phyloP scores from a whole-genome alignment of 23 red algal genomes.

The Pyropia haitanensis region DNA sequence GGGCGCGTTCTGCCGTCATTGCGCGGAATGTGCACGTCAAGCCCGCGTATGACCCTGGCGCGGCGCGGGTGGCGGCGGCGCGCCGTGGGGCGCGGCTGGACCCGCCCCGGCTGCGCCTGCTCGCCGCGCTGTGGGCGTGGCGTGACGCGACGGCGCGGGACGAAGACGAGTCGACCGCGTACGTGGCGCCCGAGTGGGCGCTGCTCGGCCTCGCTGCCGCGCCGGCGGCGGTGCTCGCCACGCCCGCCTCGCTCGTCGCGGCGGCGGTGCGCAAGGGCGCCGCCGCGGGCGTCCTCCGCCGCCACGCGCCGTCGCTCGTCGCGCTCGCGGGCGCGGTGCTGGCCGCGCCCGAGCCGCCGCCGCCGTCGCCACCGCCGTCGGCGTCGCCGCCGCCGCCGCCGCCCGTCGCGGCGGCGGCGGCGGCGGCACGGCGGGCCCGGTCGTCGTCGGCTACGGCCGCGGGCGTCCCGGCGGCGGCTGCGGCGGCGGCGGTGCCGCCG shows the following conservation, averaged over 20 bases:
- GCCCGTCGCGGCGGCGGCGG: too few relatives aligned
- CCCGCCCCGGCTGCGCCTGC: slow-evolving; percentile 26
- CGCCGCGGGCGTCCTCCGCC: slow-evolving; percentile 20
- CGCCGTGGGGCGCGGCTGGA: slow-evolving; percentile 22
- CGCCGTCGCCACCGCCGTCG: background rate
- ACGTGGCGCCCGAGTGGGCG: slow-evolving; percentile 48
- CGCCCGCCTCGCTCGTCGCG: slow-evolving; percentile 19
- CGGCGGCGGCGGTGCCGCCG: too few relatives aligned
- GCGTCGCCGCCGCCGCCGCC: too few relatives aligned
- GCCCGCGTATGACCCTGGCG: slow-evolving; percentile 18
- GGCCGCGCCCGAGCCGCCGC: slow-evolving; percentile 8
- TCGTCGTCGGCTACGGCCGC: too few relatives aligned
- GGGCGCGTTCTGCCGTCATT: slow-evolving; percentile 37
- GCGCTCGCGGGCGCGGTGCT: slow-evolving; percentile 27
- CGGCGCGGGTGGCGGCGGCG: slow-evolving; percentile 24
- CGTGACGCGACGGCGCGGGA: slow-evolving; percentile 64
- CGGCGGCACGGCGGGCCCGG: too few relatives aligned
- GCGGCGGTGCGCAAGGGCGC: slow-evolving; percentile 14
- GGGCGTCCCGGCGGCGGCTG: too few relatives aligned
- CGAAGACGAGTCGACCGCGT: slow-evolving; percentile 80
- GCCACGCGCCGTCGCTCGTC: slow-evolving; percentile 28
- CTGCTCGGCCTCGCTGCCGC: slow-evolving; percentile 42
- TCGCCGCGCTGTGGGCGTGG: slow-evolving; percentile 68
- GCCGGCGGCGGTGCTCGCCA: slow-evolving; percentile 16
- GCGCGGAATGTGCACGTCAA: slow-evolving; percentile 38